These are phyloP conservation scores for Coniella lustricola DNA, from an alignment of 2,329 filamentous ascomycete genomes.

Conservation along the genomic window DNA sequence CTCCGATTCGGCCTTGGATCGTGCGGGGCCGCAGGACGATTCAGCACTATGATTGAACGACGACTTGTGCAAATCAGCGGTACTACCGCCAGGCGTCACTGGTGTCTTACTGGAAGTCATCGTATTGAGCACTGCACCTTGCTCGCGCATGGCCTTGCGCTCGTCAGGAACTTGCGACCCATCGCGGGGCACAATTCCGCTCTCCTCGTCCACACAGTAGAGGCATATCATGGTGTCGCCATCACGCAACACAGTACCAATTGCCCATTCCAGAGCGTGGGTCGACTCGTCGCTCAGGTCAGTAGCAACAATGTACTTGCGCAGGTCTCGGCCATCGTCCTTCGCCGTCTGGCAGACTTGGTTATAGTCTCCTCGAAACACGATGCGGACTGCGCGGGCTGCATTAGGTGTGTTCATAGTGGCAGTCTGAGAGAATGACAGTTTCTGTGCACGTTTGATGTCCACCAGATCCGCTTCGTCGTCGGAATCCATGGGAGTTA, in stretches of 20 bases:
- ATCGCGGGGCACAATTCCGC: conserved; percentile 43
- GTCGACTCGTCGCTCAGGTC: conserved; percentile 91
- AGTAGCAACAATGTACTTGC: conserved; percentile 92
- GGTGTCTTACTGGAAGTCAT: conserved; percentile 40
- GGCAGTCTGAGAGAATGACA: conserved; percentile 73
- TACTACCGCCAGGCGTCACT: conserved; percentile 20
- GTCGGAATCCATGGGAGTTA: conserved; percentile 68
- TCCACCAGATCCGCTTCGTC: conserved; percentile 79
- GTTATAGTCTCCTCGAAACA: conserved; percentile 80
- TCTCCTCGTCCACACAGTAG: conserved; percentile 89
- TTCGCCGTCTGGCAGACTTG: conserved; percentile 71
- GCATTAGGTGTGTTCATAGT: conserved; percentile 69
- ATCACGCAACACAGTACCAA: conserved; percentile 88
- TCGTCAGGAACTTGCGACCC: conserved; percentile 62
- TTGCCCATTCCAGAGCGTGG: conserved; percentile 94
- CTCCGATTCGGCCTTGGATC: conserved; percentile 62
- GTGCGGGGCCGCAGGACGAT: background rate
- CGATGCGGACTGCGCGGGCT: conserved; percentile 79
- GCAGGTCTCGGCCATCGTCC: conserved; percentile 67
- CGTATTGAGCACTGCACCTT: conserved; percentile 63
- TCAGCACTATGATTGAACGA: conserved; percentile 1
- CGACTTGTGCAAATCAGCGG: conserved; percentile 24
- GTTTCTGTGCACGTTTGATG: conserved; percentile 79
- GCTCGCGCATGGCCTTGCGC: conserved; percentile 66
- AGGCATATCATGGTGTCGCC: conserved; percentile 91